Conservation (phyloP, 352 stramenopile genomes). For the Discostella stelligera region DNA sequence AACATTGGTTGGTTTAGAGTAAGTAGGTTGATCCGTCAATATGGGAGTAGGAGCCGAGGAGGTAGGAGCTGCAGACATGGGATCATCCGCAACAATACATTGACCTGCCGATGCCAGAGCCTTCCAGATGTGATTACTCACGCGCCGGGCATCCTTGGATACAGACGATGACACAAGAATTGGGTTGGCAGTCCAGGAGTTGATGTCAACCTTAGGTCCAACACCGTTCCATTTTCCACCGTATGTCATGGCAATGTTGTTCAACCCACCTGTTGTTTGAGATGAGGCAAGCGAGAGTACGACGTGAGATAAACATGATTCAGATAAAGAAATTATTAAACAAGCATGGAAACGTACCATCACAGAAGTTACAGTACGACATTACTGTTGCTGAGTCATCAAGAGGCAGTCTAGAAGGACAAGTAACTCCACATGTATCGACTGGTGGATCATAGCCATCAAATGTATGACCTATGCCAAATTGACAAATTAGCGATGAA, state of each 20-base stretch:
- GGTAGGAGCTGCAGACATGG: background rate
- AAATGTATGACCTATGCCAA: conserved; percentile 20
- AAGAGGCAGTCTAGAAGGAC: conserved; percentile 18
- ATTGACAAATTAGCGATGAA: background rate
- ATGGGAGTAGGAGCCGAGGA: background rate
- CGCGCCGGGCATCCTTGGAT: conserved; percentile 16
- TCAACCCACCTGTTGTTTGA: conserved; percentile 12
- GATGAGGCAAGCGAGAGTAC: too few species aligned
- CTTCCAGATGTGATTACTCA: conserved; percentile 12
- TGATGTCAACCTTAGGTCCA: conserved; percentile 9
- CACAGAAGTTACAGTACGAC: conserved; percentile 32
- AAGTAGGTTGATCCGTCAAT: background rate
- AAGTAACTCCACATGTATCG: conserved; percentile 23
- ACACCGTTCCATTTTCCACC: conserved; percentile 31
- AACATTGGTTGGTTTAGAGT: background rate
- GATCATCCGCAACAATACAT: conserved; percentile 9
- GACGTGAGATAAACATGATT: too few species aligned
- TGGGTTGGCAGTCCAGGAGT: conserved; percentile 23
- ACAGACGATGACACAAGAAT: conserved; percentile 10
- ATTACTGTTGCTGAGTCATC: conserved; percentile 21
- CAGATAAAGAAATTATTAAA: too few species aligned
- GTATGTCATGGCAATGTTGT: conserved; percentile 35
- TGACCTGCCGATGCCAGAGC: conserved; percentile 18
- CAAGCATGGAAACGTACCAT: background rate
- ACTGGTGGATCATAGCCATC: conserved; percentile 24